Percentiles rank a stretch among this genome's conserved stretches.
These are phyloP conservation scores for Ogataea dorogensis DNA, from an alignment of 805 yeast genomes.

Conservation along the genomic window DNA sequence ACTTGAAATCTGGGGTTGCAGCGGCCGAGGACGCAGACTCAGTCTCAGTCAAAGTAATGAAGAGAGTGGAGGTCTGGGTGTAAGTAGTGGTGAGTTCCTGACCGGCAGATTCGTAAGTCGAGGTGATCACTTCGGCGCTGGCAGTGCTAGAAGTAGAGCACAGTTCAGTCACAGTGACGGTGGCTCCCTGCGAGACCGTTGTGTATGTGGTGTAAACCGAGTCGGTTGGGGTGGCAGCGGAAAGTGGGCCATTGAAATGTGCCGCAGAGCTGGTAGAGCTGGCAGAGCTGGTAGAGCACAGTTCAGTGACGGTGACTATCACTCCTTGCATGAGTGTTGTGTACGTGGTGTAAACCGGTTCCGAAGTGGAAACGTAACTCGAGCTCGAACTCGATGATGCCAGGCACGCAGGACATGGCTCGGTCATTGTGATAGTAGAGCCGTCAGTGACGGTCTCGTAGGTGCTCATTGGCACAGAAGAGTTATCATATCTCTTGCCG, in stretches of 20 bases:
- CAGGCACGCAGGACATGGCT: conserved; percentile 8
- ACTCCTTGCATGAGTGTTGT: not conserved
- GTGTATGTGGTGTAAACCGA: conserved; percentile 20
- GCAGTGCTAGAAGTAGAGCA: conserved; percentile 14
- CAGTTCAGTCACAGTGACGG: conserved; percentile 21
- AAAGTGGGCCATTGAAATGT: too few relatives aligned
- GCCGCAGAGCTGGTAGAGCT: too few relatives aligned
- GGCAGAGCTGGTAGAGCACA: conserved; percentile 4
- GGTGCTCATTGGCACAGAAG: conserved; percentile 20
- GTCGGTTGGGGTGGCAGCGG: conserved; percentile 7
- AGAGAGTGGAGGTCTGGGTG: conserved; percentile 23
- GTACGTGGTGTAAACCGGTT: not conserved
- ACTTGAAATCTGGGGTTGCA: conserved; percentile 8
- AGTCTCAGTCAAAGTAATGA: conserved; percentile 16
- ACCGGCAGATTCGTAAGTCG: conserved; percentile 19
- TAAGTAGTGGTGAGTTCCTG: conserved; percentile 20
- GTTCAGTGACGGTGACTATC: conserved; percentile 5
- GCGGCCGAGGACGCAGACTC: conserved; percentile 7
- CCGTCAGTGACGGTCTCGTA: conserved; percentile 21
- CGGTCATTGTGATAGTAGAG: conserved; percentile 21
- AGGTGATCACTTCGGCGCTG: conserved; percentile 14
- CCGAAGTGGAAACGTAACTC: not conserved
- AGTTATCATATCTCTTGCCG: conserved; percentile 29
- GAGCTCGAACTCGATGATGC: conserved; percentile 3
- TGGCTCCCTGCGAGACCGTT: conserved; percentile 21